Conservation (phyloP, 2,329 filamentous ascomycete species). For the Epichloe elymi region DNA sequence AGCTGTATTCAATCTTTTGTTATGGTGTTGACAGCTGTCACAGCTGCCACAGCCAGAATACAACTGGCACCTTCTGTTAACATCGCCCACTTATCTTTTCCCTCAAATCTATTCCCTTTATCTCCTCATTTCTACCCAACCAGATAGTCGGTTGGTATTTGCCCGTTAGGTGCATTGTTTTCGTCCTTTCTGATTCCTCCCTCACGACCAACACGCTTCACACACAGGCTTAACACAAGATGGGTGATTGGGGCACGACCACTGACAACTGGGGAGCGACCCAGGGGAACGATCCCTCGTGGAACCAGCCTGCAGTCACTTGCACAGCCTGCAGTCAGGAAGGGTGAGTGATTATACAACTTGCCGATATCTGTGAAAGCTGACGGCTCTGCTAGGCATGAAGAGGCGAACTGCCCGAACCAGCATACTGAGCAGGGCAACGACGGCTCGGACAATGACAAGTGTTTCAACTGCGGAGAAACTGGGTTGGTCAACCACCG, state of each 20-base stretch:
- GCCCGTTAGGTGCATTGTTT: not conserved
- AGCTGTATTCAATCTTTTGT: not conserved
- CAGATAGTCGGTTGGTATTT: not conserved
- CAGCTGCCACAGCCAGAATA: not conserved
- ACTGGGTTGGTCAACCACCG: constrained; percentile 15
- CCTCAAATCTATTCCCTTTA: not conserved
- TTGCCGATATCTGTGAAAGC: not conserved
- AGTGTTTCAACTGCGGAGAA: constrained; percentile 26
- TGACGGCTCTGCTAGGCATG: constrained; percentile 3
- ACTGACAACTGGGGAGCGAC: constrained; percentile 3
- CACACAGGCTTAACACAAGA: not conserved
- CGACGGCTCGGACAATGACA: constrained; percentile 12
- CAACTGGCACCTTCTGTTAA: not conserved
- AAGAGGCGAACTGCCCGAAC: constrained; percentile 5
- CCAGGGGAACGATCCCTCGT: not conserved
- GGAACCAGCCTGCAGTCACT: constrained; percentile 1
- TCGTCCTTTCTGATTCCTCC: not conserved
- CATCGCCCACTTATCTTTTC: not conserved
- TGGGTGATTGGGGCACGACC: constrained; percentile 1
- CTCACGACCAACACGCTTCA: not conserved
- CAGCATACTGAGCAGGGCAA: constrained; percentile 1
- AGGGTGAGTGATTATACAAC: constrained; percentile 1
- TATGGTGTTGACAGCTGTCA: not conserved
- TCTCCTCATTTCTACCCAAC: not conserved
- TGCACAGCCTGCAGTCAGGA: constrained; percentile 6